These are phyloP conservation scores for Proliferodiscus dingleyae DNA, from an alignment of 2,329 filamentous ascomycete genomes.

Conservation along the genomic window DNA sequence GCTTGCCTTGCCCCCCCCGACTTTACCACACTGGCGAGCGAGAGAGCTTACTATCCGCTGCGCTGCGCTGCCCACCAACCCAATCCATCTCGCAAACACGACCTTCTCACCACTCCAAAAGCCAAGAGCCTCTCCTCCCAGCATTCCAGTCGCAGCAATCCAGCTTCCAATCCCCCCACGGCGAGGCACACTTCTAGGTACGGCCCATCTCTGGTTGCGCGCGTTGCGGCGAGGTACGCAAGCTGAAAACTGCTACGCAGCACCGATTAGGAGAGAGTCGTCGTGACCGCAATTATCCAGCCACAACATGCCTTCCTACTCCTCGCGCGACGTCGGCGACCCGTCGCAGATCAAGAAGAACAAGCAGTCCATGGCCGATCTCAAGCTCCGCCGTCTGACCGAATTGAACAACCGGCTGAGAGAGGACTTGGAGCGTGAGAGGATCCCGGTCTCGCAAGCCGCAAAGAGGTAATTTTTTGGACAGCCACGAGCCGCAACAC, in stretches of 20 bases:
- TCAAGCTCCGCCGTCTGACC: conserved; percentile 92
- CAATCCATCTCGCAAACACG: background rate
- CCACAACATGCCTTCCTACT: conserved; percentile 59
- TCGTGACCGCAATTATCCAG: conserved; percentile 5
- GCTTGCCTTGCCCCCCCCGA: no score
- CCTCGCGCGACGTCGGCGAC: conserved; percentile 62
- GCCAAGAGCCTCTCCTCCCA: background rate
- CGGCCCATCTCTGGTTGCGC: background rate
- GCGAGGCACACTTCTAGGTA: background rate
- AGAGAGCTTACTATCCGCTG: no score
- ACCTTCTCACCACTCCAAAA: background rate
- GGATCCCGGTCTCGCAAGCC: conserved; percentile 93
- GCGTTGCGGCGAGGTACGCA: background rate
- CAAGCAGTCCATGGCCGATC: conserved; percentile 98
- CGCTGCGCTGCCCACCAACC: no score
- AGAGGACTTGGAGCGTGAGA: conserved; percentile 90
- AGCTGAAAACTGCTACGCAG: conserved; percentile 4
- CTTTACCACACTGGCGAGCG: no score
- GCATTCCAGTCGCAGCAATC: background rate
- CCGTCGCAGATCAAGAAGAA: conserved; percentile 76
- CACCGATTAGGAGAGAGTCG: conserved; percentile 10
- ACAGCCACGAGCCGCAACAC: conserved; percentile 2
- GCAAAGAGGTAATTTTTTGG: conserved; percentile 77
- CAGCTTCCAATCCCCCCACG: conserved; percentile 1
- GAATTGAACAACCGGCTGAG: conserved; percentile 94